Evolutionary conservation across 805 yeast species (phyloP).

Genomic region (Saccharomycopsis sp.): DNA sequence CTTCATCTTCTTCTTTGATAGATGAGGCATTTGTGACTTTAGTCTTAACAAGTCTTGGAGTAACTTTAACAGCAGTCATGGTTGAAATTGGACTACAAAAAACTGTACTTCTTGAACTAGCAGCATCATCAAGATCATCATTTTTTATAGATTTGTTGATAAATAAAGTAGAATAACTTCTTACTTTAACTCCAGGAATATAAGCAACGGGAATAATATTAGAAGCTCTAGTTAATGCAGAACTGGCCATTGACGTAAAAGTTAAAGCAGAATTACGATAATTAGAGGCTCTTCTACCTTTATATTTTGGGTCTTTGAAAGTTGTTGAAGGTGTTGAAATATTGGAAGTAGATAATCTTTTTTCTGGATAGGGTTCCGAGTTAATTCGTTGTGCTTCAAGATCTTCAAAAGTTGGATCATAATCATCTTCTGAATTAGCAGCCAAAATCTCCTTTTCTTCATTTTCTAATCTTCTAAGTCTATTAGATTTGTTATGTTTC

Average conservation of each 20-base stretch:
- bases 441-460: conserved; percentile 15
- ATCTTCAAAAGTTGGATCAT: neutral
- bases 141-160: conserved; percentile 16
- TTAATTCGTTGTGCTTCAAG: too few relatives aligned
- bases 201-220: conserved; percentile 87
- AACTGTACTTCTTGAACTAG: conserved; percentile 26
- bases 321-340: neutral
- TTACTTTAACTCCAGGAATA: conserved; percentile 82
- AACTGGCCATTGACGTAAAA: conserved; percentile 36
- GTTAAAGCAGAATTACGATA: conserved; percentile 10
- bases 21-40: conserved; percentile 2
- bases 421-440: conserved; percentile 1
- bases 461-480: conserved; percentile 12
- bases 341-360: neutral
- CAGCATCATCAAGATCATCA: conserved; percentile 25
- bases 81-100: conserved; percentile 30
- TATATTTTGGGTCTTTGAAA: too few relatives aligned
- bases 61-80: conserved; percentile 69
- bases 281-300: conserved; percentile 2
- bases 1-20: too few relatives aligned
- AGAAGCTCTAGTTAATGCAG: conserved; percentile 69
- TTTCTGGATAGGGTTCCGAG: too few relatives aligned
- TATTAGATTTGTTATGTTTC: conserved; percentile 13
- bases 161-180: conserved; percentile 30
- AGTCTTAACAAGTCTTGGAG: conserved; percentile 47